These are phyloP conservation scores for Penicillium silybi DNA, from an alignment of 495 filamentous ascomycete species.

Conservation along the genomic window DNA sequence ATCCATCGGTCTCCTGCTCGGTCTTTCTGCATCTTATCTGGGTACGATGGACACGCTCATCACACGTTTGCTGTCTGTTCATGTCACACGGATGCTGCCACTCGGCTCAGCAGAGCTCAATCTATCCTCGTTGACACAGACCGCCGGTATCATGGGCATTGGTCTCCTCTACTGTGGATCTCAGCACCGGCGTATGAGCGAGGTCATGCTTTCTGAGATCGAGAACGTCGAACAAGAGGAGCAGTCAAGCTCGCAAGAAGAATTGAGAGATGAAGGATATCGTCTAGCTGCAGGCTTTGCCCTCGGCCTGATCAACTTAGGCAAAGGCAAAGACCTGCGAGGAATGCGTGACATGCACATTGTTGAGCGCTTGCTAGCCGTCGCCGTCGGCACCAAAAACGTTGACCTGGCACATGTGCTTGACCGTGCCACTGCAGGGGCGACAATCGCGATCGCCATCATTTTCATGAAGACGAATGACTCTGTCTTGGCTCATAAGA, in stretches of 20 bases:
- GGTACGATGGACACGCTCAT: slow-evolving; percentile 96
- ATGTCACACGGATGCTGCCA: slow-evolving; percentile 91
- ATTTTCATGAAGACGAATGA: slow-evolving; percentile 98
- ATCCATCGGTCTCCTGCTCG: slow-evolving; percentile 89
- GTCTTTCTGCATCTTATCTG: slow-evolving; percentile 86
- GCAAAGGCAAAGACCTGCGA: slow-evolving; percentile 78
- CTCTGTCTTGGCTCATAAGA: slow-evolving; percentile 79
- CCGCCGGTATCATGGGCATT: slow-evolving; percentile 95
- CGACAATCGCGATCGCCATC: slow-evolving; percentile 83
- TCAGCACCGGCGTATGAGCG: slow-evolving; percentile 96
- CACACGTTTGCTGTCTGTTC: slow-evolving; percentile 92
- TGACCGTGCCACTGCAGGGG: slow-evolving; percentile 86
- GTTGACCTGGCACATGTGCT: slow-evolving; percentile 86
- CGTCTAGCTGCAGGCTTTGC: slow-evolving; percentile 91
- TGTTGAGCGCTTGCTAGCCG: slow-evolving; percentile 76
- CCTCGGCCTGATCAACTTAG: slow-evolving; percentile 91
- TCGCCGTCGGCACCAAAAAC: slow-evolving; percentile 83
- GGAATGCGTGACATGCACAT: slow-evolving; percentile 93
- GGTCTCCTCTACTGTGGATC: slow-evolving; percentile 92
- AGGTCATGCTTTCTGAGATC: slow-evolving; percentile 97
- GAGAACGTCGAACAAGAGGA: slow-evolving; percentile 79
- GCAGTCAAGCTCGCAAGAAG: slow-evolving; percentile 53
- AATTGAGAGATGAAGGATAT: slow-evolving; percentile 90
- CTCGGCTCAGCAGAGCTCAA: slow-evolving; percentile 90
- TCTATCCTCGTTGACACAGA: slow-evolving; percentile 88